Evolutionary conservation across 2,329 filamentous ascomycete species (phyloP).

Genomic region (Huntiella bhutanensis): DNA sequence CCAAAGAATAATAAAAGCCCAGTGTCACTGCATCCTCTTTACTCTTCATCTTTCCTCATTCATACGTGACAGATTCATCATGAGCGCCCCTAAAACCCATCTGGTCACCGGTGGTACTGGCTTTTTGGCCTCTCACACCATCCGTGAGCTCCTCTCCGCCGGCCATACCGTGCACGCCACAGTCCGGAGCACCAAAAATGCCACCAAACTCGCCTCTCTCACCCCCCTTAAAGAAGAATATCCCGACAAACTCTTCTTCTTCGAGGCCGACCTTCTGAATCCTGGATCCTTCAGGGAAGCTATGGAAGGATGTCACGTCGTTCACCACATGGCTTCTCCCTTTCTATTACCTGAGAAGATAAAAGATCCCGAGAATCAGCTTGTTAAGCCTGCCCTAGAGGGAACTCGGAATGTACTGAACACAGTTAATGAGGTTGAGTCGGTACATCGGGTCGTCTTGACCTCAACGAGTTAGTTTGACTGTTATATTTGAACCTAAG

Average conservation of each 20-base stretch:
- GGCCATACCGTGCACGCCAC: slow-evolving; percentile 13
- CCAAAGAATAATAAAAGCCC: not conserved
- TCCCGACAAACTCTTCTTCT: slow-evolving; percentile 14
- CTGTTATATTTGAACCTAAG: too few relatives aligned
- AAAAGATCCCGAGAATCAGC: slow-evolving; percentile 8
- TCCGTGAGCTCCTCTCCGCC: slow-evolving; percentile 13
- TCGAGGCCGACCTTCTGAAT: slow-evolving; percentile 17
- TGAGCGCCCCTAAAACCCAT: slow-evolving; percentile 1
- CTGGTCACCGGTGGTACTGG: slow-evolving; percentile 15
- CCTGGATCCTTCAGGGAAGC: slow-evolving; percentile 16
- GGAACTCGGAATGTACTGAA: slow-evolving; percentile 13
- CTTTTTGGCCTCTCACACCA: slow-evolving; percentile 14
- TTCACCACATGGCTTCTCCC: slow-evolving; percentile 20
- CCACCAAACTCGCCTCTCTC: slow-evolving; percentile 12
- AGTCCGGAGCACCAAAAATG: slow-evolving; percentile 10
- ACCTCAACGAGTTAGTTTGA: slow-evolving; percentile 10
- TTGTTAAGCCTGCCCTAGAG: slow-evolving; percentile 13
- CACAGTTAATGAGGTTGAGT: slow-evolving; percentile 11
- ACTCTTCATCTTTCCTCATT: not conserved
- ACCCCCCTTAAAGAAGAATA: slow-evolving; percentile 12
- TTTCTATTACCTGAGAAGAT: slow-evolving; percentile 14
- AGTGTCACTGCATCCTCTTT: not conserved
- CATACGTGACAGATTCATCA: not conserved
- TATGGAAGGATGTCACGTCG: slow-evolving; percentile 16
- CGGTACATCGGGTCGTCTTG: slow-evolving; percentile 13